These are phyloP conservation scores for Cryptococcus sp. DNA, from an alignment of 1,284 basidiomycete species.

Conservation along the genomic window DNA sequence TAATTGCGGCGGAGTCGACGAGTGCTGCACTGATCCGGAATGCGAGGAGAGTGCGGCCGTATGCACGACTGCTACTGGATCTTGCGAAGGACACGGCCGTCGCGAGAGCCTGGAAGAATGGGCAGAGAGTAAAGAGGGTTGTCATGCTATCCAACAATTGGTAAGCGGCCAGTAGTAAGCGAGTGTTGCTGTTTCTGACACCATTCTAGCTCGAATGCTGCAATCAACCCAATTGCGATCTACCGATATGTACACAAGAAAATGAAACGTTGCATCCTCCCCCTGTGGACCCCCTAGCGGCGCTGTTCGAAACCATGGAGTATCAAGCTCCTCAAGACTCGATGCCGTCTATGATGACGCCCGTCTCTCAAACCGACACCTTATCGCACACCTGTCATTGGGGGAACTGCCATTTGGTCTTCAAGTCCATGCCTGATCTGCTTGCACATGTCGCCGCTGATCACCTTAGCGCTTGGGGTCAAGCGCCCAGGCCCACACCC, in stretches of 20 bases:
- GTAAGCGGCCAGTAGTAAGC: slow-evolving; percentile 23
- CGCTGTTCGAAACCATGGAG: slow-evolving; percentile 11
- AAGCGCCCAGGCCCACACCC: slow-evolving; percentile 3
- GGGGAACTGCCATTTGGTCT: slow-evolving; percentile 55
- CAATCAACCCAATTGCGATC: slow-evolving; percentile 30
- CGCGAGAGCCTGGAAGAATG: slow-evolving; percentile 27
- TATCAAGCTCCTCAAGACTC: slow-evolving; percentile 5
- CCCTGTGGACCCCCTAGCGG: slow-evolving; percentile 14
- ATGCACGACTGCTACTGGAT: background rate
- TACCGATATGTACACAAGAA: slow-evolving; percentile 24
- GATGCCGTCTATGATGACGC: background rate
- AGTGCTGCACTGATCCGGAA: slow-evolving; percentile 21
- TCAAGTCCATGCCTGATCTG: slow-evolving; percentile 54
- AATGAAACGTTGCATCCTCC: slow-evolving; percentile 13
- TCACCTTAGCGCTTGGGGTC: slow-evolving; percentile 49
- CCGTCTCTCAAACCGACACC: slow-evolving; percentile 10
- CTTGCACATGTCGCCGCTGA: slow-evolving; percentile 56
- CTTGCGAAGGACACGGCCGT: background rate
- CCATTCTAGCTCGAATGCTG: slow-evolving; percentile 41
- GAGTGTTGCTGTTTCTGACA: slow-evolving; percentile 6
- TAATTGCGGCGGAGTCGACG: slow-evolving; percentile 14
- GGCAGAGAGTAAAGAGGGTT: slow-evolving; percentile 39
- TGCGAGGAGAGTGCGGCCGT: slow-evolving; percentile 15
- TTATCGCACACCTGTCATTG: slow-evolving; percentile 52
- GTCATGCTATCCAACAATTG: slow-evolving; percentile 45